These are phyloP conservation scores for Nigrospora oryzae DNA, from an alignment of 2,329 filamentous ascomycete species.

Conservation along the genomic window DNA sequence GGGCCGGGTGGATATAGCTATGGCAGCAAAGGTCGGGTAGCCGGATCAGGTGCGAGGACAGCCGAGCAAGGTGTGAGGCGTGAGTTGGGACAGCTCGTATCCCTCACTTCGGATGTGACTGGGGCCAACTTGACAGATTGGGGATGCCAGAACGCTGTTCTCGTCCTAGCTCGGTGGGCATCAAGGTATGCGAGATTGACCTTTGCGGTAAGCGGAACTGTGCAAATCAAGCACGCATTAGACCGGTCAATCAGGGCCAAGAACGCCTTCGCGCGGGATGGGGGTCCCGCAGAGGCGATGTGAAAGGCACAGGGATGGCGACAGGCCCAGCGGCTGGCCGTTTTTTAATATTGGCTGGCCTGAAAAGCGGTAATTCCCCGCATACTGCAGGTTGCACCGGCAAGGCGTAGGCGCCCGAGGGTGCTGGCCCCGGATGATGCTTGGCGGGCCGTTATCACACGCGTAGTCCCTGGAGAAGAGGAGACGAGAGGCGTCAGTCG, in stretches of 20 bases:
- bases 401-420: constrained; percentile 16
- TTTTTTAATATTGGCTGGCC: constrained; percentile 45
- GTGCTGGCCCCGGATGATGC: not conserved
- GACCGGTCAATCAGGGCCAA: constrained; percentile 18
- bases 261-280: constrained; percentile 12
- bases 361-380: constrained; percentile 27
- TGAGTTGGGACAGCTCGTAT: not conserved
- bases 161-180: not conserved
- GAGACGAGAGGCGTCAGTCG: constrained; percentile 14
- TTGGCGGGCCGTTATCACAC: constrained; percentile 12
- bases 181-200: constrained; percentile 14
- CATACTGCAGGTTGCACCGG: constrained; percentile 25
- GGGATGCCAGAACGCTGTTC: not conserved
- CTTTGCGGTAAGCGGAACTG: not conserved
- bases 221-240: constrained; percentile 8
- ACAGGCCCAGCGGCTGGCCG: constrained; percentile 26
- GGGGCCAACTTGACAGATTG: constrained; percentile 5
- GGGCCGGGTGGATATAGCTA: no score
- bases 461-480: constrained; percentile 4
- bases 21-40: no score
- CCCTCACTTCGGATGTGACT: not conserved
- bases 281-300: constrained; percentile 9
- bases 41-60: no score
- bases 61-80: no score
- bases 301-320: constrained; percentile 4